A percentile compares a stretch with the other conserved stretches of the same genome.
Evolutionary conservation across 768 basidiomycete genomes (phyloP).

Genomic region (Suillus tomentosus): DNA sequence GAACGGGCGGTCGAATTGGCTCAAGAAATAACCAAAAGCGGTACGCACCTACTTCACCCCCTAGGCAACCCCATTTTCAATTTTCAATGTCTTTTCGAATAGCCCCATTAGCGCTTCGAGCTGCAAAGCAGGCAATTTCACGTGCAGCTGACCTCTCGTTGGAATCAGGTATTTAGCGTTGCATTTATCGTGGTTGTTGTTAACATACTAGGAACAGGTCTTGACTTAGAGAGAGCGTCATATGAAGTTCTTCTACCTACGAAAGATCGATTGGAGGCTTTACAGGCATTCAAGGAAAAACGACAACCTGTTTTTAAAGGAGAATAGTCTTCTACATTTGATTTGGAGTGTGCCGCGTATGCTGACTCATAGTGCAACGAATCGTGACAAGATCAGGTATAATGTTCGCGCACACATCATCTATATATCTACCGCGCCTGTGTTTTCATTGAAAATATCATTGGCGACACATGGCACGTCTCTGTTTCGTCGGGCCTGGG

Average conservation of each 20-base stretch:
- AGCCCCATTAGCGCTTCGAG: conserved; percentile 88
- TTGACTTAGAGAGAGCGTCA: conserved; percentile 88
- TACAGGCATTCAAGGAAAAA: conserved; percentile 86
- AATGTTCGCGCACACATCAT: not conserved
- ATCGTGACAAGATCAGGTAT: not conserved
- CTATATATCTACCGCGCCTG: not conserved
- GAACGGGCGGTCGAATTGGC: conserved; percentile 76
- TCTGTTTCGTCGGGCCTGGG: not conserved
- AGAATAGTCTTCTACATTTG: conserved; percentile 44
- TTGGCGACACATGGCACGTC: not conserved
- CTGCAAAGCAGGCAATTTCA: conserved; percentile 85
- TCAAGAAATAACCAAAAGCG: conserved; percentile 63
- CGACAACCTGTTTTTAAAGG: conserved; percentile 78
- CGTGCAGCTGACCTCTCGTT: conserved; percentile 76
- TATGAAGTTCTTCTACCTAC: conserved; percentile 79
- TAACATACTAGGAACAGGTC: conserved; percentile 43
- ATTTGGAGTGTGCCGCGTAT: not conserved
- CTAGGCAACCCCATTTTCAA: not conserved
- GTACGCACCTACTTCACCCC: conserved; percentile 36
- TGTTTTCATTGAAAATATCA: not conserved
- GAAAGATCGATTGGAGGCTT: conserved; percentile 80
- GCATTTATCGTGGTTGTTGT: conserved; percentile 8
- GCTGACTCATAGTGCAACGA: not conserved
- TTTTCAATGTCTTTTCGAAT: not conserved
- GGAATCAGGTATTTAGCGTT: conserved; percentile 58